These are phyloP conservation scores for Metschnikowia santaceciliae DNA, from an alignment of 805 yeast genomes.

Conservation along the genomic window DNA sequence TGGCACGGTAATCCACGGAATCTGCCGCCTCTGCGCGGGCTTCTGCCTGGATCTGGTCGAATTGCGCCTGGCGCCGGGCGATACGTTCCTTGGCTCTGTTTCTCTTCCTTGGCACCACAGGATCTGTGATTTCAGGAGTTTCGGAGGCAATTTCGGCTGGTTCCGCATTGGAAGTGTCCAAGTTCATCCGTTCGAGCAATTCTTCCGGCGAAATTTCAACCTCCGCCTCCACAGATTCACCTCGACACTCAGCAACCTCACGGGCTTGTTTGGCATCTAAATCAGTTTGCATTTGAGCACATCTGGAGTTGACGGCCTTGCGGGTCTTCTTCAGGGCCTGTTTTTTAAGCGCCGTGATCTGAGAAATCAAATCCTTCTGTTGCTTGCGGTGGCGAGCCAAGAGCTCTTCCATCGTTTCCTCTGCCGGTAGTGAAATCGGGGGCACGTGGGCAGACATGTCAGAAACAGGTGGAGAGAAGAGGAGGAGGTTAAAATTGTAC, in stretches of 20 bases:
- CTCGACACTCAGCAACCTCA: slow-evolving; percentile 40
- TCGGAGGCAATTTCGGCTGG: too few relatives aligned
- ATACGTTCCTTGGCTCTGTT: slow-evolving; percentile 84
- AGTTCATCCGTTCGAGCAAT: slow-evolving; percentile 35
- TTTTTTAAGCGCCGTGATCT: slow-evolving; percentile 71
- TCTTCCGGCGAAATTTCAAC: slow-evolving; percentile 59
- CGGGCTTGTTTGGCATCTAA: slow-evolving; percentile 50
- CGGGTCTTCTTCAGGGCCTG: slow-evolving; percentile 79
- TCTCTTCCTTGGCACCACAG: slow-evolving; percentile 39
- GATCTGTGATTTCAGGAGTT: neutral
- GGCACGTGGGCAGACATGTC: neutral
- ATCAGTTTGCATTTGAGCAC: slow-evolving; percentile 55
- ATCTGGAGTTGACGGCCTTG: slow-evolving; percentile 58
- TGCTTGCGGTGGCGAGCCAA: slow-evolving; percentile 67
- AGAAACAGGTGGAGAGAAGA: neutral
- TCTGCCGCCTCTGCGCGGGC: slow-evolving; percentile 67
- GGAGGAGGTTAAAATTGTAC: neutral
- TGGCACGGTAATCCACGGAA: slow-evolving; percentile 62
- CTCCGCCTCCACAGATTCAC: slow-evolving; percentile 11
- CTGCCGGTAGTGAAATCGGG: neutral
- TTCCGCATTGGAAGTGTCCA: neutral
- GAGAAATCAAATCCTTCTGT: slow-evolving; percentile 58
- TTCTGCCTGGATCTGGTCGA: slow-evolving; percentile 56
- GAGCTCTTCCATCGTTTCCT: slow-evolving; percentile 38
- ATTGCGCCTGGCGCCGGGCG: slow-evolving; percentile 70